Conservation (phyloP, 2,329 filamentous ascomycete species). For the Orbilia ellipsospora region DNA sequence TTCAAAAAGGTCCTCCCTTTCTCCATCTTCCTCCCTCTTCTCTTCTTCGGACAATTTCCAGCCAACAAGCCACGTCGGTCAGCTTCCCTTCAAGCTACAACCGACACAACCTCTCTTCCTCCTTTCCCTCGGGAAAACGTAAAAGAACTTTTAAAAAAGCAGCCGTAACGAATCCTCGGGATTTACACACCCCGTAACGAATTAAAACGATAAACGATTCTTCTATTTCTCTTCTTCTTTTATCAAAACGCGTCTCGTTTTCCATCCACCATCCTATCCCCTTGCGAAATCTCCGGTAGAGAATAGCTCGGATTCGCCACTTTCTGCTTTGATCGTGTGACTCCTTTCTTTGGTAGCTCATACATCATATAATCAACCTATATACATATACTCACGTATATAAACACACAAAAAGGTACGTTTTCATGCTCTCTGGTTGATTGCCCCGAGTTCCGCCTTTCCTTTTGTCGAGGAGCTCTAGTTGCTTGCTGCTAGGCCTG, state of each 20-base stretch:
- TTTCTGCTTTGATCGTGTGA: constrained; percentile 41
- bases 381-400: constrained; percentile 9
- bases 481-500: background rate
- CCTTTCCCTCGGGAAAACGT: too few relatives aligned
- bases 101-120: background rate
- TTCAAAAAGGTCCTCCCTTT: constrained; percentile 29
- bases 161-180: background rate
- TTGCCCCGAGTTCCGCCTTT: background rate
- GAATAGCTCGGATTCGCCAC: constrained; percentile 23
- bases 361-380: constrained; percentile 7
- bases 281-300: constrained; percentile 53
- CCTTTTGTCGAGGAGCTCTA: background rate
- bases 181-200: background rate
- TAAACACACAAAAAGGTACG: background rate
- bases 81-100: constrained; percentile 15
- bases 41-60: constrained; percentile 12
- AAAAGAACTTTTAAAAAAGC: background rate
- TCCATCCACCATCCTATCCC: background rate
- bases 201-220: background rate
- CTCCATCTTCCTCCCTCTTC: constrained; percentile 16
- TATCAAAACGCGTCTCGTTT: background rate
- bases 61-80: constrained; percentile 8
- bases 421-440: background rate
- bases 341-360: constrained; percentile 43
- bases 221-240: constrained; percentile 8